These are phyloP conservation scores for Rhizophagus clarus DNA, from an alignment of 192 early-diverging fungal genomes.

Conservation along the genomic window DNA sequence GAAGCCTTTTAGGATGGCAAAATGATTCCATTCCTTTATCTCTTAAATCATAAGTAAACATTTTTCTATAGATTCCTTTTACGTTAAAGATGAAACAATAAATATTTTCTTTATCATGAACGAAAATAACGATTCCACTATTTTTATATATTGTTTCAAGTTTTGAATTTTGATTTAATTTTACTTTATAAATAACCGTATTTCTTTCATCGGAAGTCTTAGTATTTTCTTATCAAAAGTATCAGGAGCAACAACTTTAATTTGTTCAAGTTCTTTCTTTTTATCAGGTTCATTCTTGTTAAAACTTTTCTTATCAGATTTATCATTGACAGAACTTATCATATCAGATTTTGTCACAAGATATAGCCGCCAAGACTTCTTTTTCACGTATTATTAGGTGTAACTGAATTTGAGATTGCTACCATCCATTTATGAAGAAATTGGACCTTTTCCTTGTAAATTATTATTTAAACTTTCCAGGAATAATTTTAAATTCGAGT, in stretches of 20 bases:
- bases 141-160: no score
- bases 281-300: background rate
- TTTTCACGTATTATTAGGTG: no score
- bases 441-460: no score
- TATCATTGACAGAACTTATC: no score
- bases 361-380: background rate
- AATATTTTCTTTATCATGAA: background rate
- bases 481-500: no score
- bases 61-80: background rate
- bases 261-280: no score
- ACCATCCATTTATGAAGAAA: no score
- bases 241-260: no score
- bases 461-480: no score
- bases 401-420: background rate
- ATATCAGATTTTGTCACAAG: background rate
- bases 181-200: background rate
- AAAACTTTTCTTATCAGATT: background rate
- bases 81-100: background rate
- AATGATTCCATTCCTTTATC: background rate
- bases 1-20: background rate
- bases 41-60: background rate
- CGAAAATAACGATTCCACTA: background rate
- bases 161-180: background rate
- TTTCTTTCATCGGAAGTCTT: no score
- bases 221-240: no score